Evolutionary conservation across 768 basidiomycete genomes (phyloP), one percentile per base, ranked within the genome.

Genomic region (Kondoa subrosea): DNA sequence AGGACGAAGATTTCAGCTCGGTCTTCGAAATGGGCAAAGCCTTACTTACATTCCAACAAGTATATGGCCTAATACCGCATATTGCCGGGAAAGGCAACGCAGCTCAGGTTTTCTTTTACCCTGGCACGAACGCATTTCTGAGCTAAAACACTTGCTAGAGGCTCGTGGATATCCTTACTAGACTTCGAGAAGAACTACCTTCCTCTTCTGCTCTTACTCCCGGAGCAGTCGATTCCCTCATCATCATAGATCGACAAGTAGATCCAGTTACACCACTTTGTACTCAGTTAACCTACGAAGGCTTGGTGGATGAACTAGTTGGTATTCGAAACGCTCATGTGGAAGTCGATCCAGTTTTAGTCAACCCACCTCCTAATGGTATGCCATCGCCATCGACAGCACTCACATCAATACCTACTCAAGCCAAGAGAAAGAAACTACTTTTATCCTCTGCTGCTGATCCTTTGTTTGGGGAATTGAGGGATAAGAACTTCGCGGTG

Each of bases 191-290:
- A 2, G 82, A 82, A 67, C 76, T 66, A 29, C 56, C 78, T 25
- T 62, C 68, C 12, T 75, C 80, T 1, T 27, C 76, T 75, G 56
- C 77, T 78, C 15, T 81, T 27, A 8, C 75, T 80, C 12, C 82
- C 83, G 1, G 83, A 83, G 17, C 81, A 64, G 82, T 97, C 66
- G 95, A 99, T 75, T 86, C 85, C 16, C 78, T 97, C 68, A 86
- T 99, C 71, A 81, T 97, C 40, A 73, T 99, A 67, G 95, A 99
- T 76, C 85, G 95, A 61, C 84, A 85, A 34, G 85, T 88, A 12
- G 95, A 99, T 74, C 88, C 96, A 87, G 85, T 97, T 68, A 95
- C 95, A 0, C 91, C 95, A 1, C 80, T 97, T 64, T 83, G 93
- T 59, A 97, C 95, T 1, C 92, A 97, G 74, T 80, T 97, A 67